Conservation (phyloP, 2,329 filamentous ascomycete species). For the Xylaria sp. region DNA sequence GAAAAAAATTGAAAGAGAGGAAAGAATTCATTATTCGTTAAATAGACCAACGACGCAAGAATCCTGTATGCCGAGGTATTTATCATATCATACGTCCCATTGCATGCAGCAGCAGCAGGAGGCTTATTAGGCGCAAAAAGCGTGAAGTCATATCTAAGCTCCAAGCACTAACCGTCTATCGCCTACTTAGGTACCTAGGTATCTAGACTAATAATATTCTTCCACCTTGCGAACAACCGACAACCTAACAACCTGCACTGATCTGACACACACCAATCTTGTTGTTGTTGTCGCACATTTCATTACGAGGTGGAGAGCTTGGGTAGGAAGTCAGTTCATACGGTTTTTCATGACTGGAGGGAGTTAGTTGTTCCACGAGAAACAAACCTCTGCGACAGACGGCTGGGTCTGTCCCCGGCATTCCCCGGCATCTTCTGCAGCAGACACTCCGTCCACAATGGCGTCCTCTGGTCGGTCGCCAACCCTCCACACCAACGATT, state of each 20-base stretch:
- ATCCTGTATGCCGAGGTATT: neutral
- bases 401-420: neutral
- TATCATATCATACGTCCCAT: neutral
- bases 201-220: slow-evolving; percentile 17
- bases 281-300: neutral
- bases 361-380: slow-evolving; percentile 10
- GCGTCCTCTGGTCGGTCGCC: slow-evolving; percentile 29
- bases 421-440: slow-evolving; percentile 3
- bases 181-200: too few species aligned
- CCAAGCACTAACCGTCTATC: neutral
- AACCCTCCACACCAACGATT: slow-evolving; percentile 15
- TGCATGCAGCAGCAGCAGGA: slow-evolving; percentile 4
- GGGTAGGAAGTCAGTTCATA: neutral
- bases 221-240: neutral
- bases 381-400: neutral
- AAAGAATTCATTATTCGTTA: neutral
- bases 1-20: neutral
- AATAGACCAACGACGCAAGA: neutral
- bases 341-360: neutral
- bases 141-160: slow-evolving; percentile 11
- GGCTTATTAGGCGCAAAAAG: slow-evolving; percentile 12
- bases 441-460: slow-evolving; percentile 33
- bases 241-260: slow-evolving; percentile 6
- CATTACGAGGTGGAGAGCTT: neutral
- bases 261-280: neutral